A percentile compares a stretch with the other conserved stretches of the same genome.
Evolutionary conservation across 2,329 filamentous ascomycete species (phyloP).

Genomic region (Aspergillus texensis): DNA sequence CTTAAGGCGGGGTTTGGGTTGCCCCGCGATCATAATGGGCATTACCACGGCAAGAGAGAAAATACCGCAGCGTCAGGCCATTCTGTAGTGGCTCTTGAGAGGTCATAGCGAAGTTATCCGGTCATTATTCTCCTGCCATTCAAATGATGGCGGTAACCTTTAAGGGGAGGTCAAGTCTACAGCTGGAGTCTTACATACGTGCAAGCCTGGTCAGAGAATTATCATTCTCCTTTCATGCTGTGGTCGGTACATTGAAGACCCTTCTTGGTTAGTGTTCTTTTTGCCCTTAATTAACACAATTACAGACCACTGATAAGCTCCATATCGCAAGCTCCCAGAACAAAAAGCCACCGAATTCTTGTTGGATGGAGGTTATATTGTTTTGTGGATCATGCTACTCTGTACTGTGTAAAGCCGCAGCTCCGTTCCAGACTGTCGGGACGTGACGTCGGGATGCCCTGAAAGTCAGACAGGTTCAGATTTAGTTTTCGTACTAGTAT

Average conservation of each 20-base stretch:
- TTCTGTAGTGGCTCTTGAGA: background rate
- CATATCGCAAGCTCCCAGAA: constrained; percentile 9
- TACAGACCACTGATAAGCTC: background rate
- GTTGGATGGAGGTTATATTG: constrained; percentile 11
- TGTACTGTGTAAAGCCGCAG: constrained; percentile 12
- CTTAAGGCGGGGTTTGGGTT: constrained; percentile 11
- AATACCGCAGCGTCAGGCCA: constrained; percentile 12
- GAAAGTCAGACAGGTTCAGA: background rate
- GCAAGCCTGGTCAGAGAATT: background rate
- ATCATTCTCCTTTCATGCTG: background rate
- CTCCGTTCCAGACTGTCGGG: constrained; percentile 31
- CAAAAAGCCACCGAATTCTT: constrained; percentile 15
- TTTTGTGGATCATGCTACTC: constrained; percentile 14
- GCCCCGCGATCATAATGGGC: constrained; percentile 11
- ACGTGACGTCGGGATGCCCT: constrained; percentile 4
- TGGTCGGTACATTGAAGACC: background rate
- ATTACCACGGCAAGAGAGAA: background rate
- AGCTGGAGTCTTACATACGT: background rate
- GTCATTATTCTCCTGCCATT: background rate
- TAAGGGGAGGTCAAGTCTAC: background rate
- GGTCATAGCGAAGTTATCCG: background rate
- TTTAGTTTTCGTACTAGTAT: background rate
- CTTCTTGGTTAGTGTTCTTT: background rate
- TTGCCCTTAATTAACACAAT: background rate
- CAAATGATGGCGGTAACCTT: background rate